phyloP scores from a whole-genome alignment of 495 filamentous ascomycete genomes.

The Niebla homalea region DNA sequence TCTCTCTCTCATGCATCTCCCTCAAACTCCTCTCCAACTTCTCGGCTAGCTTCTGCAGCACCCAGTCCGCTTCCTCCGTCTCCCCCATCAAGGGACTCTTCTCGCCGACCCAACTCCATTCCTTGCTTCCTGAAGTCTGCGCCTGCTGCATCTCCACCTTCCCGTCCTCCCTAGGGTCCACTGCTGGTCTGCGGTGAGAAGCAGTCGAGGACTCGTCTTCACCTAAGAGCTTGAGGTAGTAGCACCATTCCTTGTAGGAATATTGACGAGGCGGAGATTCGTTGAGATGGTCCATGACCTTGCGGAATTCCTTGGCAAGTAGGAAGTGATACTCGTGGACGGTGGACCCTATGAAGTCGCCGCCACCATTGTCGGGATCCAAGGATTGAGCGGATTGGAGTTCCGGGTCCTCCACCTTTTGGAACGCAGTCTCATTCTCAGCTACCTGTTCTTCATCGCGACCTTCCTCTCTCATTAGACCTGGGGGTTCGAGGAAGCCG shows the following conservation, averaged over 20 bases:
- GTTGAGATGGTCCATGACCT: conserved; percentile 50
- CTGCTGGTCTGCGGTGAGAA: conserved; percentile 16
- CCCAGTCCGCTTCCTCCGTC: conserved; percentile 67
- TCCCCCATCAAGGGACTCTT: conserved; percentile 60
- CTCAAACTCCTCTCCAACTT: conserved; percentile 42
- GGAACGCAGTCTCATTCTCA: not conserved
- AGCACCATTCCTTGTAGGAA: conserved; percentile 69
- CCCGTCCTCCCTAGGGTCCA: conserved; percentile 8
- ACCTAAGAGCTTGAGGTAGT: conserved; percentile 62
- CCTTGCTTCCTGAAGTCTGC: conserved; percentile 17
- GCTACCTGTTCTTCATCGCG: not conserved
- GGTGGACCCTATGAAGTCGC: conserved; percentile 31
- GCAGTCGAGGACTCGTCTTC: conserved; percentile 42
- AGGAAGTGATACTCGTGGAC: conserved; percentile 50
- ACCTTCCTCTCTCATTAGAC: conserved; percentile 1
- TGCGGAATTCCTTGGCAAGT: conserved; percentile 53
- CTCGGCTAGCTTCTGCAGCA: conserved; percentile 50
- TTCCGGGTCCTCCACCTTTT: conserved; percentile 25
- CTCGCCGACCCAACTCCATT: conserved; percentile 69
- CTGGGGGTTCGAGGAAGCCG: not conserved
- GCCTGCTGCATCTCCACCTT: conserved; percentile 28
- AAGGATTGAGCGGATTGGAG: conserved; percentile 28
- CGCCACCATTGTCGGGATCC: conserved; percentile 17
- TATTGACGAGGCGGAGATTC: conserved; percentile 51
- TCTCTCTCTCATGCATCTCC: conserved; percentile 17